Evolutionary conservation across 495 filamentous ascomycete genomes (phyloP), one percentile per base, ranked within the genome.

Genomic region (Lasiosphaeria ovina): DNA sequence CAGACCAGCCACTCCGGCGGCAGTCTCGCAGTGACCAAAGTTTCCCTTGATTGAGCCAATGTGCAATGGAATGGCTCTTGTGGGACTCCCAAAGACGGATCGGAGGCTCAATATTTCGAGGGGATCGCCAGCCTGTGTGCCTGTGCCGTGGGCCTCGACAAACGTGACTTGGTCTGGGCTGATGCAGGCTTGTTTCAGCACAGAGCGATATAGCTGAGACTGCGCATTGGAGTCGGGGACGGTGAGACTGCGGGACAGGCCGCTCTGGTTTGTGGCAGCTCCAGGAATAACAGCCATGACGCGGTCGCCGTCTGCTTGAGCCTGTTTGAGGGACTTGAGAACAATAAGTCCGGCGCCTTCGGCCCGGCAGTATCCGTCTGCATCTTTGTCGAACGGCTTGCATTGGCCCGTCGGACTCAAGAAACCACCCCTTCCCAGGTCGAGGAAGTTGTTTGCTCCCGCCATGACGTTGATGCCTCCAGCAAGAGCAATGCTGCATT

Each of bases 1-100:
- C 17, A 93, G 72, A 2, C 85, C 80, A 6, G 85, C 83, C 51
- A 90, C 81, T 59, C 90, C 90, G 32, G 89, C 89, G 3, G 83
- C 87, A 35, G 89, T 86, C 69, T 93, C 87, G 50, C 82, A 85
- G 66, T 93, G 89, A 0, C 90, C 90, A 60, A 93, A 81, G 61
- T 92, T 92, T 3, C 89, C 78, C 62, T 93, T 93, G 33, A 87
- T 80, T 1, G 90, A 83, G 14, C 90, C 90, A 4, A 93, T 74
- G 60, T 87, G 77, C 6, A 93, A 74, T 79, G 45, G 87, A 81
- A 53, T 70, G 63, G n/a, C 74, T 69, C 8, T 12, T 12, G 24
- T 24, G 10, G 9, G 2, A 24, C 38, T 7, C 7, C 44, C 44
- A 64, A 93, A 93, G n/a, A 85, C 79, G 54, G 85, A 82, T 16